phyloP scores from a whole-genome alignment of 768 basidiomycete genomes.

The Strobilomyces confusus region DNA sequence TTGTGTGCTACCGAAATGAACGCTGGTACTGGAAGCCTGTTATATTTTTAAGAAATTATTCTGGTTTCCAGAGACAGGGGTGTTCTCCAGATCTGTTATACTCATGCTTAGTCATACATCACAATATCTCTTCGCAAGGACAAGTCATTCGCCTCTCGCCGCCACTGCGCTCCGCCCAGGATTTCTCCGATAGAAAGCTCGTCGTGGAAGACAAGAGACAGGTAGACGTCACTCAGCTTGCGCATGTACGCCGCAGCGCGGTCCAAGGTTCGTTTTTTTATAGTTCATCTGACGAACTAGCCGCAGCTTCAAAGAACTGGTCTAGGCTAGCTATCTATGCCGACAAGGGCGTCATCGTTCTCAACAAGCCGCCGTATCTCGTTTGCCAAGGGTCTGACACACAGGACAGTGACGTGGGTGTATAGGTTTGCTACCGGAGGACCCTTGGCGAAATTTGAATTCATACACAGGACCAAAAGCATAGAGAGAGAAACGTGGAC shows the following conservation, averaged over 20 bases:
- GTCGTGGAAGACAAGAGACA: neutral
- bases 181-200: neutral
- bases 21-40: no score
- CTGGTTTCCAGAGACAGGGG: no score
- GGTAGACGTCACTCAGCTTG: neutral
- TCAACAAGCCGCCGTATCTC: slow-evolving; percentile 60
- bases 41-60: no score
- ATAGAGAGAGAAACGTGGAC: slow-evolving; percentile 23
- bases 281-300: neutral
- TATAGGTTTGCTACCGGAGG: slow-evolving; percentile 1
- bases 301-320: slow-evolving; percentile 25
- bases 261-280: slow-evolving; percentile 16
- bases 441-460: neutral
- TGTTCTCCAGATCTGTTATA: neutral
- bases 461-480: slow-evolving; percentile 15
- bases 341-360: slow-evolving; percentile 49
- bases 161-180: no score
- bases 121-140: no score
- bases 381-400: slow-evolving; percentile 44
- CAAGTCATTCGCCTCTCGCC: no score
- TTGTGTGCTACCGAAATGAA: no score
- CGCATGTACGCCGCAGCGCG: slow-evolving; percentile 20
- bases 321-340: slow-evolving; percentile 42
- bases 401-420: slow-evolving; percentile 22
- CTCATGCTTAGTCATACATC: slow-evolving; percentile 11